phyloP scores from a whole-genome alignment of 2,329 filamentous ascomycete species.

The Fusarium abutilonis region DNA sequence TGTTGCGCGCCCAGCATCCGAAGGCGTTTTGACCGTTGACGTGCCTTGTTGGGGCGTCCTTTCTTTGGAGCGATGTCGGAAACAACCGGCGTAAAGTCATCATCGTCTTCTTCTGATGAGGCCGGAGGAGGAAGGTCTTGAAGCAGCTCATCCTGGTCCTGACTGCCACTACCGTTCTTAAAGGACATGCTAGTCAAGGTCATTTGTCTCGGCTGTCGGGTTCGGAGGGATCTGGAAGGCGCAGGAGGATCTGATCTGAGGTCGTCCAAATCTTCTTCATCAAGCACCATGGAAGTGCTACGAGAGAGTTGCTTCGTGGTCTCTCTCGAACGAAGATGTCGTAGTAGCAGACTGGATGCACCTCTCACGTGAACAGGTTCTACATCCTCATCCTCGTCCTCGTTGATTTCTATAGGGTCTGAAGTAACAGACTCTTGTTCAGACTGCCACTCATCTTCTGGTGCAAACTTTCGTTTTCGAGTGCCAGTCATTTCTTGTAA shows the following conservation, averaged over 20 bases:
- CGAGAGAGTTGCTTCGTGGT: slow-evolving; percentile 35
- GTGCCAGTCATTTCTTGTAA: slow-evolving; percentile 29
- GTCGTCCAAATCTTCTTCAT: slow-evolving; percentile 37
- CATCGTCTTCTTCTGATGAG: slow-evolving; percentile 49
- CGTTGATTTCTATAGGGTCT: slow-evolving; percentile 45
- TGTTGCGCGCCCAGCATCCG: slow-evolving; percentile 26
- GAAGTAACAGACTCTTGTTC: slow-evolving; percentile 38
- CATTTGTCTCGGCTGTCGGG: slow-evolving; percentile 42
- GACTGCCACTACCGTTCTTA: slow-evolving; percentile 35
- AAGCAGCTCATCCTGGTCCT: slow-evolving; percentile 50
- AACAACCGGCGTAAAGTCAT: slow-evolving; percentile 49
- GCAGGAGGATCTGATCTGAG: slow-evolving; percentile 13
- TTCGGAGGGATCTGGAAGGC: slow-evolving; percentile 39
- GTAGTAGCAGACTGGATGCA: slow-evolving; percentile 16
- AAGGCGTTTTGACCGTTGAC: slow-evolving; percentile 38
- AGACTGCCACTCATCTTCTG: slow-evolving; percentile 47
- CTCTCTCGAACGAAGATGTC: slow-evolving; percentile 44
- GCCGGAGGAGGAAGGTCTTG: slow-evolving; percentile 38
- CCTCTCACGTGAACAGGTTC: slow-evolving; percentile 18
- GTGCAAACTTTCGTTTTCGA: slow-evolving; percentile 48
- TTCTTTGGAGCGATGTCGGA: slow-evolving; percentile 51
- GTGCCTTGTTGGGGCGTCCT: slow-evolving; percentile 34
- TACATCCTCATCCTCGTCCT: slow-evolving; percentile 40
- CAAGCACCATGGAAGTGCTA: slow-evolving; percentile 23
- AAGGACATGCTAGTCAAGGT: slow-evolving; percentile 42